Evolutionary conservation across 169 alveolate species (phyloP).

Genomic region (Cryptosporidium ryanae): DNA sequence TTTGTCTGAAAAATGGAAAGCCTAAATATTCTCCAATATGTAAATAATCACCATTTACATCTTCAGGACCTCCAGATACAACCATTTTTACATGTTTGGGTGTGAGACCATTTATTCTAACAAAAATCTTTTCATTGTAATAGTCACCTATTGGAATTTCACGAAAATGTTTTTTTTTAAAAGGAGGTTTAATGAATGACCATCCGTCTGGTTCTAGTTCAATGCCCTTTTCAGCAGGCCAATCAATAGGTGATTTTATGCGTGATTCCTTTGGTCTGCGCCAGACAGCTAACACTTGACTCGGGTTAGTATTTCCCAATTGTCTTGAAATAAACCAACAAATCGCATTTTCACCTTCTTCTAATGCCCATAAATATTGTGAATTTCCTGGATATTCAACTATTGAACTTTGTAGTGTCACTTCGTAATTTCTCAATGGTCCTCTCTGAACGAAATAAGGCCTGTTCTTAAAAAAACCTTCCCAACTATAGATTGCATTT

Average conservation of each 20-base stretch:
- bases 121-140: conserved; percentile 33
- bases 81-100: conserved; percentile 64
- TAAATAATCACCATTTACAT: conserved; percentile 65
- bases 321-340: conserved; percentile 57
- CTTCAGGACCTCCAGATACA: conserved; percentile 60
- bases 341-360: conserved; percentile 9
- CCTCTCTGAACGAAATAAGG: conserved; percentile 73
- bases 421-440: conserved; percentile 54
- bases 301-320: conserved; percentile 58
- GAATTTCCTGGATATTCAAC: conserved; percentile 70
- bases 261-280: conserved; percentile 47
- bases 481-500: conserved; percentile 69
- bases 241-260: conserved; percentile 39
- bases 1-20: conserved; percentile 71
- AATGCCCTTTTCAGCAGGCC: conserved; percentile 74
- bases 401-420: conserved; percentile 46
- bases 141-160: conserved; percentile 42
- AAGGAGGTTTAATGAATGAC: conserved; percentile 61
- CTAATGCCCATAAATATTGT: conserved; percentile 45
- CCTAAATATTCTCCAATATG: conserved; percentile 67
- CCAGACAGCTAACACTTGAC: conserved; percentile 64
- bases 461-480: conserved; percentile 48
- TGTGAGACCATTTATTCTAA: conserved; percentile 34
- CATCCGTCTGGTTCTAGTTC: conserved; percentile 74
- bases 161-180: conserved; percentile 40